Evolutionary conservation across 352 stramenopile species (phyloP).

Genomic region (Pythium sukuiense): DNA sequence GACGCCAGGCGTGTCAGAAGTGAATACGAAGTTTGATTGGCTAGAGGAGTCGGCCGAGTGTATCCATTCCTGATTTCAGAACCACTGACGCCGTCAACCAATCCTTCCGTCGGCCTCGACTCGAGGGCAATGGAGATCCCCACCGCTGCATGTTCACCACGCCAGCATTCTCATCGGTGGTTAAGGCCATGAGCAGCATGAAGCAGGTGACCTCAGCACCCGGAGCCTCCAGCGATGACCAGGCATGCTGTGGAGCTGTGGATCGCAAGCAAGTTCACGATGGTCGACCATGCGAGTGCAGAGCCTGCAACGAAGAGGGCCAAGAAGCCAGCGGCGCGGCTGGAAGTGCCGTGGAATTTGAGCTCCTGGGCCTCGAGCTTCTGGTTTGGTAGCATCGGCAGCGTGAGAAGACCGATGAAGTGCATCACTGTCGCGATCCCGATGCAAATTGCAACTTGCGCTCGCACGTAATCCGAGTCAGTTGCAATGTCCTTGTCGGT

Average conservation of each 20-base stretch:
- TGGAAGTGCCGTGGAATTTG: slow-evolving; percentile 53
- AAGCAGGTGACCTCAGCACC: slow-evolving; percentile 32
- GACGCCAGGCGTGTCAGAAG: slow-evolving; percentile 20
- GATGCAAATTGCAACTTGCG: slow-evolving; percentile 57
- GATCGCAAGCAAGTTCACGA: slow-evolving; percentile 61
- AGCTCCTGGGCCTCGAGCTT: slow-evolving; percentile 62
- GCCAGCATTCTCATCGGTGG: background rate
- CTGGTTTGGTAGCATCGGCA: slow-evolving; percentile 61
- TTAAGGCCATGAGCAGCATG: background rate
- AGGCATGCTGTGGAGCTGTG: slow-evolving; percentile 63
- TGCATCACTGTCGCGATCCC: slow-evolving; percentile 51
- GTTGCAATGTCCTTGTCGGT: slow-evolving; percentile 55
- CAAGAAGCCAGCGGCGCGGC: slow-evolving; percentile 37
- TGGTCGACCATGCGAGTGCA: slow-evolving; percentile 52
- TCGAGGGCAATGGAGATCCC: background rate
- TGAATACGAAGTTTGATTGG: slow-evolving; percentile 15
- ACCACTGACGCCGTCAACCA: slow-evolving; percentile 1
- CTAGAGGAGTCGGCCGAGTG: slow-evolving; percentile 4
- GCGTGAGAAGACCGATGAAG: slow-evolving; percentile 41
- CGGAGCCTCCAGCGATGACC: slow-evolving; percentile 54
- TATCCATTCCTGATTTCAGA: slow-evolving; percentile 23
- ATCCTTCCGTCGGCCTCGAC: background rate
- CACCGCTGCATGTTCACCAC: background rate
- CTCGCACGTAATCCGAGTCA: slow-evolving; percentile 58
- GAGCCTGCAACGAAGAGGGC: slow-evolving; percentile 39